phyloP scores from a whole-genome alignment of 306 rosid genomes.

The Corylus avellana region DNA sequence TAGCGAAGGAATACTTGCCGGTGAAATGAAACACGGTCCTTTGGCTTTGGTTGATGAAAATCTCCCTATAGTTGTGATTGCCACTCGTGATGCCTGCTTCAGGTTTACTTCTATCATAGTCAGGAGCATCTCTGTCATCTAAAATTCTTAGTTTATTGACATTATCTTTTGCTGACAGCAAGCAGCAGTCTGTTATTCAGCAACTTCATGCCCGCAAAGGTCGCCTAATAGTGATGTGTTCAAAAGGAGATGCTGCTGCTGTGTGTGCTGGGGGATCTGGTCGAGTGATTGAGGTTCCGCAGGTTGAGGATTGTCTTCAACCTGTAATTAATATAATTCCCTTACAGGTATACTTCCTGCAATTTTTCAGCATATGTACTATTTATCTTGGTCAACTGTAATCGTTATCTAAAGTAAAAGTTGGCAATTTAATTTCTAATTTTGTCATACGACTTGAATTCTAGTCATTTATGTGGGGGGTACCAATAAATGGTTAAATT shows the following conservation, averaged over 20 bases:
- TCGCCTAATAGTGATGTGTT: slow-evolving; percentile 88
- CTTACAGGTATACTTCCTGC: slow-evolving; percentile 60
- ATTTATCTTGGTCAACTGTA: neutral
- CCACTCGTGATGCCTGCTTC: slow-evolving; percentile 94
- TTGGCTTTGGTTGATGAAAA: slow-evolving; percentile 95
- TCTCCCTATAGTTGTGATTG: slow-evolving; percentile 85
- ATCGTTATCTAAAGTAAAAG: neutral
- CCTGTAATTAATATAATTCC: slow-evolving; percentile 93
- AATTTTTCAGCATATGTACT: neutral
- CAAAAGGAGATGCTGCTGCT: slow-evolving; percentile 77
- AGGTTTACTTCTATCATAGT: slow-evolving; percentile 55
- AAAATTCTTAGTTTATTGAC: slow-evolving; percentile 31
- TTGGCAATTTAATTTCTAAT: neutral
- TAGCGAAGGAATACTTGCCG: slow-evolving; percentile 98
- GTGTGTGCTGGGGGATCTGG: slow-evolving; percentile 66
- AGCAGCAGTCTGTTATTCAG: slow-evolving; percentile 98
- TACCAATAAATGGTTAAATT: neutral
- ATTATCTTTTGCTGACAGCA: slow-evolving; percentile 58
- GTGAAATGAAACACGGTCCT: slow-evolving; percentile 99
- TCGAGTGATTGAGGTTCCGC: slow-evolving; percentile 88
- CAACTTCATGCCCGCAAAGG: slow-evolving; percentile 98
- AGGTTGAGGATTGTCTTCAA: slow-evolving; percentile 93
- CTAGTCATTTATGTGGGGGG: slow-evolving; percentile 1
- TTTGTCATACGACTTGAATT: neutral
- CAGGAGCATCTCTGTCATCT: slow-evolving; percentile 16